Evolutionary conservation across 2,329 filamentous ascomycete species (phyloP).

Genomic region (Colletotrichum agaves): DNA sequence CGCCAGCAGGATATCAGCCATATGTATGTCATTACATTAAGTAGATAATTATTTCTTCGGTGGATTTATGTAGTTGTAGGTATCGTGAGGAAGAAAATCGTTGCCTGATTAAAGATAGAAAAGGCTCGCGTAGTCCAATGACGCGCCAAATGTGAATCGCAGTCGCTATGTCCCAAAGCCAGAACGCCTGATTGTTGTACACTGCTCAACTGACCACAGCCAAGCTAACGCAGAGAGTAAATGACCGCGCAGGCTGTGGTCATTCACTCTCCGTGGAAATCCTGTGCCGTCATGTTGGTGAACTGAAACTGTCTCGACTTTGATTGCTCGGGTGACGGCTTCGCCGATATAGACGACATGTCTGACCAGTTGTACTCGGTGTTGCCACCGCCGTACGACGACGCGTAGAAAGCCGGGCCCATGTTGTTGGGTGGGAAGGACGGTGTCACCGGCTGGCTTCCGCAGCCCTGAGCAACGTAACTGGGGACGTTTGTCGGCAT

Average conservation of each 20-base stretch:
- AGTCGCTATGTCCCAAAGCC: slow-evolving; percentile 15
- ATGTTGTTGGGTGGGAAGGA: slow-evolving; percentile 56
- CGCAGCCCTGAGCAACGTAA: slow-evolving; percentile 55
- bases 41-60: slow-evolving; percentile 26
- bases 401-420: slow-evolving; percentile 53
- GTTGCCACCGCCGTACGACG: slow-evolving; percentile 48
- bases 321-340: slow-evolving; percentile 46
- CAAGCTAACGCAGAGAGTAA: neutral
- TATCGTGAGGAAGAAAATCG: slow-evolving; percentile 26
- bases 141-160: slow-evolving; percentile 13
- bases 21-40: slow-evolving; percentile 39
- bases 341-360: slow-evolving; percentile 48
- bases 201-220: neutral
- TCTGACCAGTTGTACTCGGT: slow-evolving; percentile 65
- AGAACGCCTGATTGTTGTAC: slow-evolving; percentile 22
- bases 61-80: slow-evolving; percentile 30
- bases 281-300: slow-evolving; percentile 48
- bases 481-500: slow-evolving; percentile 52
- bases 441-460: slow-evolving; percentile 61
- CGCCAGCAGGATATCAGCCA: slow-evolving; percentile 32
- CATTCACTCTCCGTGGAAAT: slow-evolving; percentile 35
- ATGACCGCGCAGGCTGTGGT: neutral
- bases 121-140: slow-evolving; percentile 4
- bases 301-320: slow-evolving; percentile 46
- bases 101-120: slow-evolving; percentile 3